Base-by-base conservation (phyloP, 176 grass and related monocot genomes). In the Avena atlantica region DNA sequence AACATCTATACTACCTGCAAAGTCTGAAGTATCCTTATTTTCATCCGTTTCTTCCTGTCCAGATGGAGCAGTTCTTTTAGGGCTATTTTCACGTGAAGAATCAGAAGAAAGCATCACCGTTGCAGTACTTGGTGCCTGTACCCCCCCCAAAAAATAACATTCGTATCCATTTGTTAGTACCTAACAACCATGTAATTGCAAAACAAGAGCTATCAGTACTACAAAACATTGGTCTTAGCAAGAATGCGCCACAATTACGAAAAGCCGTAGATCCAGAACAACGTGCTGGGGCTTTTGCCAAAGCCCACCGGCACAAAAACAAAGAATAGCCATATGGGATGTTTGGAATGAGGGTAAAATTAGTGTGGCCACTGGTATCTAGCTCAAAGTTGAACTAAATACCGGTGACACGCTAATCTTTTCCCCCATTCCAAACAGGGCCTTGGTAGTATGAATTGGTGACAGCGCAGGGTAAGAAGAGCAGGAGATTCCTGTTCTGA, bases 31-130 rank as follows among this genome's bases (percentile, higher is more conserved):
- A 21, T 55, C 12, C 69, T 89, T 75, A 16, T 74, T 72, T 69
- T 77, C 47, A 77, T 36, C 61, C 69, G 50, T 84, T 14, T 63
- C n/a, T 80, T 85, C 42, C 63, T 87, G 64, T 82, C 53, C 61
- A 76, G 84, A 76, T 85, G 67, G 53, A 84, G 50, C 52, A 42
- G 89, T 59, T 14, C 84, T 87, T 70, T 49, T 75, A 65, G 91
- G 89, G 61, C 91, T 89, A 20, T 78, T 89, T 82, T 86, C 92
- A 83, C 51, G 77, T 10, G 45, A 48, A 37, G 93, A 98, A 25
- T 82, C 87, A 24, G 92, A 98, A 71, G 92, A 91, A 78, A 95
- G 86, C 86, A 91, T 85, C 81, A 94, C 76, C 3, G 85, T 48
- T 72, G 47, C 76, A 14, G 64, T 78, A 24, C 61, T 92, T 70